A percentile compares a stretch with the other conserved stretches of the same genome.
phyloP scores from a whole-genome alignment of 768 basidiomycete species.

The Boletus rex-veris region DNA sequence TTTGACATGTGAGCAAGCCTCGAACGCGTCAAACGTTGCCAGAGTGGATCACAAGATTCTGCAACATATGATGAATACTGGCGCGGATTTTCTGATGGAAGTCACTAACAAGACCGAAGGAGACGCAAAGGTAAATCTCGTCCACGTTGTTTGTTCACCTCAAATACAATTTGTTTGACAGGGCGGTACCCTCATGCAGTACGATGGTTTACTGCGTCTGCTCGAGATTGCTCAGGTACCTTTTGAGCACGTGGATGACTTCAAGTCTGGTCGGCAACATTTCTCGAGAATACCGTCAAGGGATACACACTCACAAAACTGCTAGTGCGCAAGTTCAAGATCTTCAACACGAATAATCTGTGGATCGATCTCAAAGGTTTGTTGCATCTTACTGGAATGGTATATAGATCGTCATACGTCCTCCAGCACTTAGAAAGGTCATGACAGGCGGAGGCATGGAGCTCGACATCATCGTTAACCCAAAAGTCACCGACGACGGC shows the following conservation, averaged over 20 bases:
- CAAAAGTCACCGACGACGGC: conserved; percentile 83
- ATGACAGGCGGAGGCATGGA: conserved; percentile 70
- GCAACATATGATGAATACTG: conserved; percentile 78
- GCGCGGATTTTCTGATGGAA: conserved; percentile 90
- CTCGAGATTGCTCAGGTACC: conserved; percentile 12
- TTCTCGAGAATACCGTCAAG: background rate
- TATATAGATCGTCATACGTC: background rate
- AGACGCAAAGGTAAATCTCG: conserved; percentile 47
- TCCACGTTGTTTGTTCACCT: background rate
- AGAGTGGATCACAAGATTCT: conserved; percentile 83
- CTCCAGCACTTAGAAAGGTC: conserved; percentile 78
- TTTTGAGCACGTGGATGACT: conserved; percentile 9
- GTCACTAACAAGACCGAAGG: conserved; percentile 97
- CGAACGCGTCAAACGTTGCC: conserved; percentile 4
- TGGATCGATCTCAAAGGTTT: conserved; percentile 76
- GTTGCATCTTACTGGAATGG: conserved; percentile 2
- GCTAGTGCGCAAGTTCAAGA: conserved; percentile 84
- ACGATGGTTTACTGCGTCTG: conserved; percentile 42
- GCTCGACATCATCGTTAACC: conserved; percentile 73
- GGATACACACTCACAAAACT: background rate
- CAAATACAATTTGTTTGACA: conserved; percentile 17
- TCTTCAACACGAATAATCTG: conserved; percentile 84
- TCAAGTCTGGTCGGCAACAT: conserved; percentile 35
- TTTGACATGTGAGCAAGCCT: conserved; percentile 1
- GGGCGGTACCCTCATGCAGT: conserved; percentile 89